A percentile compares a stretch with the other conserved stretches of the same genome.
Conservation (phyloP, 2,329 filamentous ascomycete genomes). For the Penicillium sp. region DNA sequence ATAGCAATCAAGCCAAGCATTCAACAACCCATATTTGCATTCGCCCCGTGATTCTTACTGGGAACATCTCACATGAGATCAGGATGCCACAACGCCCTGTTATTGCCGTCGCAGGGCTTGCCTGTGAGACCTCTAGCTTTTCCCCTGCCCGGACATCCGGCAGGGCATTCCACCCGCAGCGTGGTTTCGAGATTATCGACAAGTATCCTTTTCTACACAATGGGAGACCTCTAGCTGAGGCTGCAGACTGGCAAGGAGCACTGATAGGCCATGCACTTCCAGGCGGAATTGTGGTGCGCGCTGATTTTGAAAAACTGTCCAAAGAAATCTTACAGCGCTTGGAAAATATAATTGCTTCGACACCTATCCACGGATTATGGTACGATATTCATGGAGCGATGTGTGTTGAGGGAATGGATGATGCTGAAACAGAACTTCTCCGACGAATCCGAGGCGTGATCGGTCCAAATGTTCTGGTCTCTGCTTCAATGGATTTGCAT, state of each 20-base stretch:
- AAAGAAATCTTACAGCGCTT: slow-evolving; percentile 46
- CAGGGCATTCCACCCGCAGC: slow-evolving; percentile 51
- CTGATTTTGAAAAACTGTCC: slow-evolving; percentile 49
- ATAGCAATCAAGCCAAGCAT: no score
- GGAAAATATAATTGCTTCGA: slow-evolving; percentile 32
- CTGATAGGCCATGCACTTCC: slow-evolving; percentile 55
- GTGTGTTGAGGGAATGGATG: slow-evolving; percentile 53
- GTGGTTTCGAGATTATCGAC: slow-evolving; percentile 45
- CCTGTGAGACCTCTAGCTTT: slow-evolving; percentile 56
- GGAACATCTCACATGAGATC: no score
- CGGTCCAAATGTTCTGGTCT: slow-evolving; percentile 50
- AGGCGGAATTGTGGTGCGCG: slow-evolving; percentile 49
- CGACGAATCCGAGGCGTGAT: slow-evolving; percentile 47
- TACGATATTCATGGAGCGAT: slow-evolving; percentile 59
- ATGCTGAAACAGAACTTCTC: slow-evolving; percentile 51
- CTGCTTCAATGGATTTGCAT: slow-evolving; percentile 57
- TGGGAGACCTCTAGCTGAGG: slow-evolving; percentile 42
- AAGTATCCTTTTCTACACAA: slow-evolving; percentile 49
- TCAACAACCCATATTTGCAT: no score
- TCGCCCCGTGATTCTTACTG: not conserved
- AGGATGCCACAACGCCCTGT: slow-evolving; percentile 43
- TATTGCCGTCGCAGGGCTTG: slow-evolving; percentile 54
- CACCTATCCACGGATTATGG: slow-evolving; percentile 51
- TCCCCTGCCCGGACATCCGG: slow-evolving; percentile 51
- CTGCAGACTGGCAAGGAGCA: slow-evolving; percentile 52